These are phyloP conservation scores for Aspergillus sparsus DNA, from an alignment of 495 filamentous ascomycete species.

Conservation along the genomic window DNA sequence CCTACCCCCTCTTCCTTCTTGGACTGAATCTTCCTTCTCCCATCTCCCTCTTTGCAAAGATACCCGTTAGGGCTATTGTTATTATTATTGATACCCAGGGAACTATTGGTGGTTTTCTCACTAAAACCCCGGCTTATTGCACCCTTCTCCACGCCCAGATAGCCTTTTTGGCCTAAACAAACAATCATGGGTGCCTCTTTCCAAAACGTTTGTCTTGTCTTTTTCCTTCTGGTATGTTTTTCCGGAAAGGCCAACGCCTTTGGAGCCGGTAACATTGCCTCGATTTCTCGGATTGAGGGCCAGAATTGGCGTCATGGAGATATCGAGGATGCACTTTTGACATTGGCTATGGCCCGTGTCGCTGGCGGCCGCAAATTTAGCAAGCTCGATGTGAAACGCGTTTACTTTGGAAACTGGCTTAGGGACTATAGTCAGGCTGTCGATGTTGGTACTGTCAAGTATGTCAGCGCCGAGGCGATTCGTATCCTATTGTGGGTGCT, in stretches of 20 bases:
- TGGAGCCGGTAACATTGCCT: conserved; percentile 83
- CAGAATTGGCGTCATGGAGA: conserved; percentile 89
- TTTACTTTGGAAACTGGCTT: conserved; percentile 91
- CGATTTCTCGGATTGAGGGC: conserved; percentile 76
- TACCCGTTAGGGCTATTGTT: not conserved
- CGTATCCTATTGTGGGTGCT: conserved; percentile 72
- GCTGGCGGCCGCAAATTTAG: conserved; percentile 82
- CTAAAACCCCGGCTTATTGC: not conserved
- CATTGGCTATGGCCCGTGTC: conserved; percentile 69
- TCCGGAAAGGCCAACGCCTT: conserved; percentile 72
- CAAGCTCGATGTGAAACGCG: conserved; percentile 82
- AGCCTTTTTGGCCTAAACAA: not conserved
- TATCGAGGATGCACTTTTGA: conserved; percentile 86
- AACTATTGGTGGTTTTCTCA: not conserved
- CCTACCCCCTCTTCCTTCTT: conserved; percentile 4
- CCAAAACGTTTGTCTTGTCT: conserved; percentile 38
- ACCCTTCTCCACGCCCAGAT: not conserved
- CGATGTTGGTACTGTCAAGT: conserved; percentile 88
- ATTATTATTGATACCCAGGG: not conserved
- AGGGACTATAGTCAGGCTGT: conserved; percentile 67
- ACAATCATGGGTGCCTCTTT: conserved; percentile 30
- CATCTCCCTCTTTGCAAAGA: not conserved
- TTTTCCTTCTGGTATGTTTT: conserved; percentile 59
- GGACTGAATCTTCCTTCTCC: not conserved
- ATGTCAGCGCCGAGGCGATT: conserved; percentile 85